Conservation (phyloP, 495 filamentous ascomycete species). For the Hypoxylon fuscum region DNA sequence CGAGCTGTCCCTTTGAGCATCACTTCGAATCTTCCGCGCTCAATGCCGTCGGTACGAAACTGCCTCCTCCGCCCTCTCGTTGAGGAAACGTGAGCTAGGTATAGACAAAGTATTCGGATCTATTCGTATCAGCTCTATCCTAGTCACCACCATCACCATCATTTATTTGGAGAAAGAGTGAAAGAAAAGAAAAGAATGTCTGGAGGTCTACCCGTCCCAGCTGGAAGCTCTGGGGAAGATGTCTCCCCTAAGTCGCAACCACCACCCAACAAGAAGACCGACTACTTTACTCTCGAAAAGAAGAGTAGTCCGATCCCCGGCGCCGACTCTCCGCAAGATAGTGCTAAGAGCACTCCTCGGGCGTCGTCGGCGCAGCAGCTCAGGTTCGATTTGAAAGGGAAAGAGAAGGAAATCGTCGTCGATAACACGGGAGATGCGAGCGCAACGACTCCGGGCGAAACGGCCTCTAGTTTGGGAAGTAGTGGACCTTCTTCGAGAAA, state of each 20-base stretch:
- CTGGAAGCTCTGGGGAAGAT: constrained; percentile 51
- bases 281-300: constrained; percentile 51
- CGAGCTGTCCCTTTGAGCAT: constrained; percentile 38
- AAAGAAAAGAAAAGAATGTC: constrained; percentile 42
- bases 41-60: constrained; percentile 53
- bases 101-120: too few species aligned
- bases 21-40: constrained; percentile 28
- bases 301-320: constrained; percentile 25
- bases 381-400: constrained; percentile 31
- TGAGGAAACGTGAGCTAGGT: constrained; percentile 56
- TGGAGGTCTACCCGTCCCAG: constrained; percentile 30
- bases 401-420: constrained; percentile 21
- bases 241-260: constrained; percentile 51
- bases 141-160: constrained; percentile 4
- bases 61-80: constrained; percentile 58
- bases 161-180: constrained; percentile 7
- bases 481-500: constrained; percentile 51
- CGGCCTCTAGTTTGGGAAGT: constrained; percentile 45
- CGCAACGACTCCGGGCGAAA: constrained; percentile 45
- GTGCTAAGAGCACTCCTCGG: constrained; percentile 28
- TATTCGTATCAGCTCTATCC: constrained; percentile 26
- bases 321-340: constrained; percentile 14
- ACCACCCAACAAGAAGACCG: constrained; percentile 38
- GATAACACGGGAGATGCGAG: constrained; percentile 44
- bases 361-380: constrained; percentile 18